Percentiles rank a stretch among this genome's conserved stretches.
phyloP scores from a whole-genome alignment of 306 rosid genomes.

The Citrullus amarus region DNA sequence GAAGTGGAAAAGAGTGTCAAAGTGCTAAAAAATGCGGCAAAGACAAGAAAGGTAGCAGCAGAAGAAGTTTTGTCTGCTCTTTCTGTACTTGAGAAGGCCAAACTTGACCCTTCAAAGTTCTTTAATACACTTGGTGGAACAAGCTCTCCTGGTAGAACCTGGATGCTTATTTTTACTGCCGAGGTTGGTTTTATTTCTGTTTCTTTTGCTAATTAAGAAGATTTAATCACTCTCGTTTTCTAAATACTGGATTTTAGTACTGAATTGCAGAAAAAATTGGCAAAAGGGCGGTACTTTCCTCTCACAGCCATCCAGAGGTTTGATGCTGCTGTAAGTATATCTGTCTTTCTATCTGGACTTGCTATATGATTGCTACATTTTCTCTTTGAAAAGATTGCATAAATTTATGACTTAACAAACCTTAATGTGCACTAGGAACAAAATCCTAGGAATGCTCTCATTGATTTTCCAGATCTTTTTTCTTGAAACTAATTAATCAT shows the following conservation, averaged over 20 bases:
- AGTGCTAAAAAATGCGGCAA: conserved; percentile 71
- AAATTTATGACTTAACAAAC: not conserved
- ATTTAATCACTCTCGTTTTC: not conserved
- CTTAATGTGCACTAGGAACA: not conserved
- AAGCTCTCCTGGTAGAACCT: conserved; percentile 84
- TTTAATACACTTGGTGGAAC: conserved; percentile 66
- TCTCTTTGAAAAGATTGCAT: not conserved
- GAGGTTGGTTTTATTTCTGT: conserved; percentile 33
- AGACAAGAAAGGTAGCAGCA: conserved; percentile 46
- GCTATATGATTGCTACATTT: not conserved
- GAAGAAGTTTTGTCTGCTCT: conserved; percentile 68
- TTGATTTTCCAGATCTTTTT: not conserved
- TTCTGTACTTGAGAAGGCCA: conserved; percentile 64
- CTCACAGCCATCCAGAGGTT: conserved; percentile 87
- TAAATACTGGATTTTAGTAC: not conserved
- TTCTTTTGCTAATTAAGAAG: not conserved
- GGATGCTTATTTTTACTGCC: conserved; percentile 88
- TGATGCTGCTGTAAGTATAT: conserved; percentile 72
- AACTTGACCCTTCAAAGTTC: conserved; percentile 63
- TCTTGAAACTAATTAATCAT: conserved; percentile 14
- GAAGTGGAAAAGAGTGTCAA: conserved; percentile 65
- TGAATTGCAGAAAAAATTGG: conserved; percentile 49
- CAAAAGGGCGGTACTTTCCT: conserved; percentile 72
- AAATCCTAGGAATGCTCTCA: not conserved
- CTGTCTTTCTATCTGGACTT: conserved; percentile 9